Base-by-base conservation (phyloP, 306 rosid genomes). In the Rosa chinensis region DNA sequence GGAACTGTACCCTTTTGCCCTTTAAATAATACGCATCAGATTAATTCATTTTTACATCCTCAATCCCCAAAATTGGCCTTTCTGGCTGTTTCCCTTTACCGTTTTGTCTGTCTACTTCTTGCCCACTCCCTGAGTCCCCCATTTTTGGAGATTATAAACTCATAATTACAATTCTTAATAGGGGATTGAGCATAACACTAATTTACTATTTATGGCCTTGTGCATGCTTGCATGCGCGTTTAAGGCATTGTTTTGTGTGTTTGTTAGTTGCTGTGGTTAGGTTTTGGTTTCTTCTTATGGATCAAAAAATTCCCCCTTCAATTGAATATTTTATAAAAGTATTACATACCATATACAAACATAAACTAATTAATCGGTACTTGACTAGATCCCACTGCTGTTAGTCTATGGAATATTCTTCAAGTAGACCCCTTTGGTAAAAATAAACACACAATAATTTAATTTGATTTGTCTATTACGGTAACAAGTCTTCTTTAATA, bases 221-320 rank as follows among this genome's bases (percentile, higher is more conserved):
- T 77, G 73, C 89, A 89, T 87, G 90, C 97, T 78, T 87, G 97
- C 98, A 90, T 89, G 98, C 97, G 97, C 85, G 85, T 86, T 89
- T 77, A 75, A 82, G 82, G 77, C 91, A 91, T 91, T 89, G 82
- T 84, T 93, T 86, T 89, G 88, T 88, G 96, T 88, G 90, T 85
- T 81, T 82, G 63, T 81, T 84, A 81, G 61, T 81, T 76, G 49
- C 78, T 82, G 32, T 73, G 69, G 14, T 10, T 18, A 66, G 32
- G 50, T 16, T n/a, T 2, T 11, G 62, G 25, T 50, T 50, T 72
- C 17, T 72, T 28, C 16, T 72, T 49, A 50, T 48, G 35, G 35
- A 48, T 8, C 4, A 44, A 45, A 17, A 70, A 49, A 2, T 71
- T 72, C 58, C 75, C 16, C 16, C 11, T 23, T 71, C 75, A 10